A percentile compares a stretch with the other conserved stretches of the same genome.
phyloP scores from a whole-genome alignment of 495 filamentous ascomycete genomes.

The Penicillium roqueforti region DNA sequence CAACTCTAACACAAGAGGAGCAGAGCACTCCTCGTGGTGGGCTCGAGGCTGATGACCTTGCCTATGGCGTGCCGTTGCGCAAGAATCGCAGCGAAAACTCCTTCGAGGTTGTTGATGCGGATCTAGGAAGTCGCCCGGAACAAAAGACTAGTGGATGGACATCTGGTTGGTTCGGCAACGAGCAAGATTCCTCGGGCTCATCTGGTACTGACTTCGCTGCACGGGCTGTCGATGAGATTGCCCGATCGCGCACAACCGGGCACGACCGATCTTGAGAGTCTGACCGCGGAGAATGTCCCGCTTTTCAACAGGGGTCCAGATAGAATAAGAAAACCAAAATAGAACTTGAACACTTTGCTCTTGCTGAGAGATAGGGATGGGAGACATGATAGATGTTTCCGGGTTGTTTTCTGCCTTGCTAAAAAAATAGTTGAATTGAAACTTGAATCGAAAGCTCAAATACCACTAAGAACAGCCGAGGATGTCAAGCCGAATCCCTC shows the following conservation, averaged over 20 bases:
- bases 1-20: conserved; percentile 72
- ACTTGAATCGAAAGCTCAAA: background rate
- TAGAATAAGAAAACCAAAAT: conserved; percentile 9
- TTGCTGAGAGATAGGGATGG: background rate
- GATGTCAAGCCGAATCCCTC: conserved; percentile 15
- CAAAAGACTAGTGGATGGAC: conserved; percentile 31
- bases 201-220: conserved; percentile 32
- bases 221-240: conserved; percentile 28
- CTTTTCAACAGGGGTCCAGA: background rate
- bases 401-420: background rate
- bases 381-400: background rate
- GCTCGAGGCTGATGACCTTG: conserved; percentile 44
- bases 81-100: conserved; percentile 74
- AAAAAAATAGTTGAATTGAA: background rate
- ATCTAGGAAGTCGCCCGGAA: conserved; percentile 37
- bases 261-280: conserved; percentile 23
- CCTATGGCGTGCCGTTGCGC: conserved; percentile 48
- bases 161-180: conserved; percentile 38
- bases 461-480: conserved; percentile 8
- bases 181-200: conserved; percentile 26
- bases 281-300: background rate
- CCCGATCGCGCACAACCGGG: conserved; percentile 14
- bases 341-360: conserved; percentile 4
- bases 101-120: conserved; percentile 82
- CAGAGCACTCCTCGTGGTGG: conserved; percentile 39